Conservation (phyloP, 306 rosid species). For the Ammopiptanthus mongolicus region DNA sequence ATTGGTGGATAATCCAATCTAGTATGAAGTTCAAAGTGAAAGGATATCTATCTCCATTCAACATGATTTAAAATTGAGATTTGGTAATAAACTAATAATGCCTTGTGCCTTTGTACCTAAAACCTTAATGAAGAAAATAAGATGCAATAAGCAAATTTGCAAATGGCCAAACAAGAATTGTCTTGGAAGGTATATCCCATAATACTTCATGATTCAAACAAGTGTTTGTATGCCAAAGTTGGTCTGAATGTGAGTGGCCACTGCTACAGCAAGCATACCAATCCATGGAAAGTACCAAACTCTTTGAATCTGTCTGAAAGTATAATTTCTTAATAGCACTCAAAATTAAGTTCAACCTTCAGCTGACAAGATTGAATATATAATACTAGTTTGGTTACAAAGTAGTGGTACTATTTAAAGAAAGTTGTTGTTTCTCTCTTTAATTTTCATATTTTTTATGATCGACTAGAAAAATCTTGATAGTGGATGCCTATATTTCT, state of each 20-base stretch:
- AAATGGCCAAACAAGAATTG: neutral
- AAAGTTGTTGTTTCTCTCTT: neutral
- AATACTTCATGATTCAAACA: neutral
- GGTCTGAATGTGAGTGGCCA: neutral
- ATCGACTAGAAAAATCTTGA: neutral
- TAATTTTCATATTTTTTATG: neutral
- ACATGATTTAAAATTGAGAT: neutral
- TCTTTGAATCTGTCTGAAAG: neutral
- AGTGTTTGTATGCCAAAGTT: conserved; percentile 11
- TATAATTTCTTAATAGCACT: neutral
- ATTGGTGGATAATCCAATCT: neutral
- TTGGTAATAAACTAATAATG: neutral
- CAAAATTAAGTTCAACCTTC: neutral
- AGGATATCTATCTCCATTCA: neutral
- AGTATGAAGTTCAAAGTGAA: neutral
- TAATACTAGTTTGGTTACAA: neutral
- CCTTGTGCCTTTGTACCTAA: conserved; percentile 16
- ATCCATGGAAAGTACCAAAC: neutral
- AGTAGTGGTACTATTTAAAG: neutral
- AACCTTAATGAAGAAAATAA: neutral
- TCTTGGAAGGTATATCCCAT: neutral
- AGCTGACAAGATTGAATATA: neutral
- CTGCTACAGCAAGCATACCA: neutral
- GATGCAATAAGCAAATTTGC: neutral
- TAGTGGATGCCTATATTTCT: neutral